Percentiles rank a stretch among this genome's conserved stretches.
phyloP scores from a whole-genome alignment of 805 yeast genomes.

The Candida chauliodis region DNA sequence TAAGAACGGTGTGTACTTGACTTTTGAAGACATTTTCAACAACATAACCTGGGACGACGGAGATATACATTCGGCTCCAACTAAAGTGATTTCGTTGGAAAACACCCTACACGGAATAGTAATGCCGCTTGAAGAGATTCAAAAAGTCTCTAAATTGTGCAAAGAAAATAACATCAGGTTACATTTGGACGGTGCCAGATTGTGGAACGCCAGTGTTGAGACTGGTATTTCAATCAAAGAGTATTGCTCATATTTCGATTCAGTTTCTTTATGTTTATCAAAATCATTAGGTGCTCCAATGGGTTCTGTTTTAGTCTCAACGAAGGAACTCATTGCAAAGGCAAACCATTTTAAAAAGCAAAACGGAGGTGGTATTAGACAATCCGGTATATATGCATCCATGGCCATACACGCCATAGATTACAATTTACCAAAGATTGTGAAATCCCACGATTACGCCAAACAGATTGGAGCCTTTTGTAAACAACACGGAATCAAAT shows the following conservation, averaged over 20 bases:
- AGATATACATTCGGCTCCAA: slow-evolving; percentile 43
- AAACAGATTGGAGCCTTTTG: slow-evolving; percentile 32
- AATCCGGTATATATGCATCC: slow-evolving; percentile 36
- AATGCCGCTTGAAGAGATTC: slow-evolving; percentile 37
- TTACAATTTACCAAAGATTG: slow-evolving; percentile 32
- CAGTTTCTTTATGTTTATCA: slow-evolving; percentile 41
- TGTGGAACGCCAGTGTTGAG: slow-evolving; percentile 42
- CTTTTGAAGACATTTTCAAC: slow-evolving; percentile 34
- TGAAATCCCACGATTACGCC: slow-evolving; percentile 31
- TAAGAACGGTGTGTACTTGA: slow-evolving; percentile 30
- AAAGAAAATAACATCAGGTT: slow-evolving; percentile 29
- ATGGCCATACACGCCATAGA: slow-evolving; percentile 43
- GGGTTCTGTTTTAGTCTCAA: slow-evolving; percentile 39
- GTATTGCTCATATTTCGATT: slow-evolving; percentile 37
- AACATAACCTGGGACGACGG: slow-evolving; percentile 41
- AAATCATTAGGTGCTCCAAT: slow-evolving; percentile 43
- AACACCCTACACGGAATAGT: slow-evolving; percentile 43
- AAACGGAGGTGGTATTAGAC: slow-evolving; percentile 44
- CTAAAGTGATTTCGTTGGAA: slow-evolving; percentile 41
- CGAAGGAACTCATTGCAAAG: slow-evolving; percentile 27
- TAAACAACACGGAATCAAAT: slow-evolving; percentile 22
- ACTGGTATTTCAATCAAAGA: slow-evolving; percentile 38
- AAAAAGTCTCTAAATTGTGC: slow-evolving; percentile 32
- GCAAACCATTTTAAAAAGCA: slow-evolving; percentile 46
- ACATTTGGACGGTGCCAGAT: slow-evolving; percentile 43